Base-by-base conservation (phyloP, 257 asterid species). In the Rubia yunnanensis region DNA sequence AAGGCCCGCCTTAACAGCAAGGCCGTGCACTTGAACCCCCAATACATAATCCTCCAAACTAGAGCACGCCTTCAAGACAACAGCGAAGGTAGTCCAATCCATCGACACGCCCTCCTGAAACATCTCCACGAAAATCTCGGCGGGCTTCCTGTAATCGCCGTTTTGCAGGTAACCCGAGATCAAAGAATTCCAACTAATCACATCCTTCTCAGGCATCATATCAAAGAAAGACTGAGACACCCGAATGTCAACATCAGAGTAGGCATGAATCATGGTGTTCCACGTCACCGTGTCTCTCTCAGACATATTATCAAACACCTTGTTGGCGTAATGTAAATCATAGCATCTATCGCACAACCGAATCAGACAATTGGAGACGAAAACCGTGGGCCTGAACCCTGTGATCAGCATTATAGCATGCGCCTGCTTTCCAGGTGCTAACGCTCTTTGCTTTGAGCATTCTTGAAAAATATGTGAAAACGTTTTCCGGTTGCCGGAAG, bases 161-260 rank as follows among this genome's bases (percentile, higher is more conserved):
- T 88, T 83, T 72, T 79, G 91, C 80, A 83, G 62, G 72, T 91
- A 79, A 65, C 94, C 96, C 2, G 98, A 88, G 56, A 91, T 85
- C 83, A 91, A 70, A 60, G 98, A 80, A 65, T 91, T 91, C 98
- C 96, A 88, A 0, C 96, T 88, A 64, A 91, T 77, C 65, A 78
- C 95, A 75, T 91, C 95, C 73, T 82, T 85, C 73, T 79, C 81
- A 31, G 88, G 88, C 88, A 83, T 88, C 74, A 28, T 69, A 62
- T 82, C 86, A 67, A 91, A 91, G 38, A 72, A 30, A 0, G 75
- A 48, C 10, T 72, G 80, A 1, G 95, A 94, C 66, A 72, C 52
- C 11, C 60, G 79, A 79, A 82, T 53, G 34, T 85, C 71, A 63
- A 80, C 81, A 23, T 48, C 58, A 1, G 85, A 81, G 76, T 83